Percentiles rank a stretch among this genome's conserved stretches.
These are phyloP conservation scores for Psilocybe sp. DNA, from an alignment of 768 basidiomycete genomes.

Conservation along the genomic window DNA sequence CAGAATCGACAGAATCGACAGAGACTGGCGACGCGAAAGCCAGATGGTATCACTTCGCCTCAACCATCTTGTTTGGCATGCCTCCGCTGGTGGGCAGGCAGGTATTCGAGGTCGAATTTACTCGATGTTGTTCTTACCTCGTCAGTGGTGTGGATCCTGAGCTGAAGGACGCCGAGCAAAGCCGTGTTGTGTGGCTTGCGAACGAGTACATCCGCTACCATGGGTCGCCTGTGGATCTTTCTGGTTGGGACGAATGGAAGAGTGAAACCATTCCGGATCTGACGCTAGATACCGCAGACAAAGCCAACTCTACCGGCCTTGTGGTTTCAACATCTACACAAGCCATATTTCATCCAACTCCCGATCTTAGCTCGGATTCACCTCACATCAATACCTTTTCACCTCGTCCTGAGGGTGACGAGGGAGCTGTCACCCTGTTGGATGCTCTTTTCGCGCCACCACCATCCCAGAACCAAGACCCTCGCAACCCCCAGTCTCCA, in stretches of 20 bases:
- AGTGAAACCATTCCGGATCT: constrained; percentile 47
- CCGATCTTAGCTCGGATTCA: constrained; percentile 36
- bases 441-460: constrained; percentile 33
- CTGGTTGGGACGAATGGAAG: constrained; percentile 59
- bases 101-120: constrained; percentile 69
- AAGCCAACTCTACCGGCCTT: constrained; percentile 25
- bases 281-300: constrained; percentile 22
- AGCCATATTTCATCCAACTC: constrained; percentile 50
- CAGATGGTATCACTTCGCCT: constrained; percentile 63
- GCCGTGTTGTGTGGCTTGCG: constrained; percentile 62
- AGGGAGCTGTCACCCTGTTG: constrained; percentile 39
- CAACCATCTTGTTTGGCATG: constrained; percentile 56
- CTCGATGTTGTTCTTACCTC: constrained; percentile 63
- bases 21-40: constrained; percentile 18
- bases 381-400: constrained; percentile 52
- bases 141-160: constrained; percentile 51
- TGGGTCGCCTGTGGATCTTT: constrained; percentile 45
- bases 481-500: constrained; percentile 21
- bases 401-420: constrained; percentile 44
- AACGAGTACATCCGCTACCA: constrained; percentile 63
- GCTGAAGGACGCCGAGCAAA: constrained; percentile 35
- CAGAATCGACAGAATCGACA: constrained; percentile 9
- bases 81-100: constrained; percentile 52
- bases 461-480: constrained; percentile 17
- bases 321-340: constrained; percentile 47